phyloP scores from a whole-genome alignment of 805 yeast genomes.

The Monosporozyma aerobia region DNA sequence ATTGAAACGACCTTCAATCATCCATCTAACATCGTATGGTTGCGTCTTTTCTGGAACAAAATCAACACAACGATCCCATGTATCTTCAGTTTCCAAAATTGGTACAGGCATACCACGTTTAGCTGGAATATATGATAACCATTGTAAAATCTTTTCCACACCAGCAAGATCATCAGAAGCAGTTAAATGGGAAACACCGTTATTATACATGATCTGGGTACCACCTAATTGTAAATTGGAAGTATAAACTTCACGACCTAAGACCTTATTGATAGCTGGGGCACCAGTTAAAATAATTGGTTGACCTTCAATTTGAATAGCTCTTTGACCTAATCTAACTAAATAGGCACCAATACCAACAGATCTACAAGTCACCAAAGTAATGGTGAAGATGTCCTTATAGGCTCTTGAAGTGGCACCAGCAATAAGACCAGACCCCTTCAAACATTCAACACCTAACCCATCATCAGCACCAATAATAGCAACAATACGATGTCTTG shows the following conservation, averaged over 20 bases:
- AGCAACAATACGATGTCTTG: slow-evolving; percentile 69
- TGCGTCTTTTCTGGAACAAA: slow-evolving; percentile 64
- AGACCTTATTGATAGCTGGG: slow-evolving; percentile 91
- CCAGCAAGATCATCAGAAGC: slow-evolving; percentile 97
- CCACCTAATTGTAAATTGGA: slow-evolving; percentile 98
- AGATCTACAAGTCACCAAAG: slow-evolving; percentile 98
- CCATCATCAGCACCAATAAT: slow-evolving; percentile 94
- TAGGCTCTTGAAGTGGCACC: slow-evolving; percentile 98
- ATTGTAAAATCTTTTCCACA: slow-evolving; percentile 84
- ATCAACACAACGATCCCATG: slow-evolving; percentile 91
- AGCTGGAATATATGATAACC: slow-evolving; percentile 94
- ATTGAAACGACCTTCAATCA: slow-evolving; percentile 76
- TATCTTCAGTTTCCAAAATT: slow-evolving; percentile 66
- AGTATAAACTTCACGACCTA: slow-evolving; percentile 95
- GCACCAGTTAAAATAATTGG: slow-evolving; percentile 99
- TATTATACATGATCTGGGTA: slow-evolving; percentile 95
- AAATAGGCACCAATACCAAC: slow-evolving; percentile 99
- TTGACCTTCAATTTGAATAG: slow-evolving; percentile 97
- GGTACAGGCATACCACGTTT: slow-evolving; percentile 87
- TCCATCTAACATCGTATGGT: slow-evolving; percentile 86
- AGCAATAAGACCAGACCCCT: slow-evolving; percentile 97
- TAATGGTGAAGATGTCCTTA: slow-evolving; percentile 92
- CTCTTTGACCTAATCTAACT: slow-evolving; percentile 97
- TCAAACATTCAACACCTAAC: slow-evolving; percentile 95
- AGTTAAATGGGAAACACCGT: slow-evolving; percentile 96